Evolutionary conservation across 768 basidiomycete species (phyloP), one percentile per base, ranked within the genome.

Genomic region (Tricholoma flavovirens): DNA sequence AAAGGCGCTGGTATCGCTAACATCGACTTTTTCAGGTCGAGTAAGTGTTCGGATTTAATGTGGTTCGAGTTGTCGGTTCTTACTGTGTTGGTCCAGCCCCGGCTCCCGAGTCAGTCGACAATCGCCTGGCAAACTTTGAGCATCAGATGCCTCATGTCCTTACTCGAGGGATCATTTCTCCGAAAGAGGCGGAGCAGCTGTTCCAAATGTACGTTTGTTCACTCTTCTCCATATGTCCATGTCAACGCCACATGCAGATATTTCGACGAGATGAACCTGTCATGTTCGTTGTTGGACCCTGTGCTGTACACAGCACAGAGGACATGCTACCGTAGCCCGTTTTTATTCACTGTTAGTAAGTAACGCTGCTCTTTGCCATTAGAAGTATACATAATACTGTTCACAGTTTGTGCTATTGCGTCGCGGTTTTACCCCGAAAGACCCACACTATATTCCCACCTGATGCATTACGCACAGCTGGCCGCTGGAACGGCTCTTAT

Each of bases 291-390:
- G 22, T 73, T 96, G 19, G 93, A 95, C 61, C 86, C 88, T 9
- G 78, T 81, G 30, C 78, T 96, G 19, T 94, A 98, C 66, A 93
- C 91, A 0, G 87, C 93, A 5, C 86, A 87, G 53, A 80, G 77
- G 60, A 89, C 90, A 1, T 87, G 84, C 60, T 84, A 84, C 69
- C 83, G 94, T 19, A 91, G 88, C 63, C 91, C 93, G 2, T 96
- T 96, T 75, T 69, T 98, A 35, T 93, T 96, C 71, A 95, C 94
- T 30, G 90, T 93, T 56, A 82, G 90, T 92, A 63, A 81, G 84
- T 83, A 60, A 46, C 14, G n/a, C 22, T 45, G 26, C 17, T 38
- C 36, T 17, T 45, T 24, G 8, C 1, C 21, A 15, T 32, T 21
- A n/a, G 14, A 43, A 10, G 7, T 36, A 6, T 10, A 30, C 32